Evolutionary conservation across 2,329 filamentous ascomycete genomes (phyloP), one percentile per base, ranked within the genome.

Genomic region (Diaporthe humulicola): DNA sequence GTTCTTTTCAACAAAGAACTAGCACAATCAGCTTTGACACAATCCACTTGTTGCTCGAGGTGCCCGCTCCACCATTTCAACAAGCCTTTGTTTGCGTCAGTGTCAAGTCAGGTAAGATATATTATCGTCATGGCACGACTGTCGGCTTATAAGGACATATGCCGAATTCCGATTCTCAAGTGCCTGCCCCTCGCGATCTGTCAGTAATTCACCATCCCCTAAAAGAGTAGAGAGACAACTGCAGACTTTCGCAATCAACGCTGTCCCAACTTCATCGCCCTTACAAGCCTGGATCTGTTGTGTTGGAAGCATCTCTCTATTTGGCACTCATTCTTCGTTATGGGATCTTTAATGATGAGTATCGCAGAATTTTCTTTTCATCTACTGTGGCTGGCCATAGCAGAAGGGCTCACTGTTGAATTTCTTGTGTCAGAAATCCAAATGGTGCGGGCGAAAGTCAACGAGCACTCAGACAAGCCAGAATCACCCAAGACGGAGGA

Each of bases 361-460:
- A 3, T 71, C 22, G 56, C 9, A 12, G n/a, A 38, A 22, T 52
- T 61, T 40, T n/a, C 54, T 1, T 61, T 71, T 4, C 56, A 71
- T 28, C 42, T 71, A 1, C 42, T 52, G 22, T 71, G 56, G 70
- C 40, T 61, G 56, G 40, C 38, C 56, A 61, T 71, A 10, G 45
- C 28, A 40, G 36, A 50, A 7, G n/a, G n/a, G 10, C 57, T 71
- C 1, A 54, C 45, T 40, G 56, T 61, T 30, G 70, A 38, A 52
- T 58, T 48, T 4, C 33, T 61, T n/a, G 6, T 1, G n/a, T 28
- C 56, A 17, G 33, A 58, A 40, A 71, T 48, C 45, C 33, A n/a
- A 7, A 28, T 30, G n/a, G 28, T 22, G 17, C 56, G 12, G 30
- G 30, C 36, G 19, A 28, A 38, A 15, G 15, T 50, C 15, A 7